phyloP scores from a whole-genome alignment of 1,284 basidiomycete genomes.

The Fomitopsis palustris region DNA sequence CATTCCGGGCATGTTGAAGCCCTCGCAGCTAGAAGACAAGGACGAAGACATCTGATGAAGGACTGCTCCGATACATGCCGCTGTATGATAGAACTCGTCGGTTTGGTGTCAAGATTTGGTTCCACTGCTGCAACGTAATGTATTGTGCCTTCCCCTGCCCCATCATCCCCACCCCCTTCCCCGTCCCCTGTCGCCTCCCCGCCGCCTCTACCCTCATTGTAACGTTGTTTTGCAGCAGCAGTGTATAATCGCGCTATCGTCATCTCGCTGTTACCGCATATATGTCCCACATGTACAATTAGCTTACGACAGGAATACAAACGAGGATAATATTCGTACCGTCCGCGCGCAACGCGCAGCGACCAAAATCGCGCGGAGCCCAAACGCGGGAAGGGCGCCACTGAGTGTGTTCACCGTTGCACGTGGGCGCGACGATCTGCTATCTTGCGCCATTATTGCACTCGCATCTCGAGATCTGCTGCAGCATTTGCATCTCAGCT shows the following conservation, averaged over 20 bases:
- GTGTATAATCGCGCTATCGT: conserved; percentile 30
- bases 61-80: conserved; percentile 15
- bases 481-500: neutral
- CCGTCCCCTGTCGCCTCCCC: conserved; percentile 6
- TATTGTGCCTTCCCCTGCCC: conserved; percentile 8
- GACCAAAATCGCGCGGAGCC: neutral
- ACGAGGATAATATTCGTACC: conserved; percentile 20
- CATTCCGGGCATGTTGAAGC: conserved; percentile 99
- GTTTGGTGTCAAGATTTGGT: conserved; percentile 5
- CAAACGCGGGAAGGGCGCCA: no score
- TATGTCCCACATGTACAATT: conserved; percentile 30
- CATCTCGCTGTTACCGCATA: conserved; percentile 30
- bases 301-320: conserved; percentile 29
- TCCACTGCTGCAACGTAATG: conserved; percentile 2
- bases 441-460: neutral
- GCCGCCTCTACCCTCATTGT: conserved; percentile 5
- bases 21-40: conserved; percentile 89
- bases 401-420: neutral
- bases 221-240: conserved; percentile 16
- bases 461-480: neutral
- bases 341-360: neutral
- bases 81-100: conserved; percentile 20
- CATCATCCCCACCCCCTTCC: conserved; percentile 6
- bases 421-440: neutral
- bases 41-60: conserved; percentile 73